A percentile compares a stretch with the other conserved stretches of the same genome.
Evolutionary conservation across 129 eudicot genomes (phyloP).

Genomic region (Gnaphalium uliginosum): DNA sequence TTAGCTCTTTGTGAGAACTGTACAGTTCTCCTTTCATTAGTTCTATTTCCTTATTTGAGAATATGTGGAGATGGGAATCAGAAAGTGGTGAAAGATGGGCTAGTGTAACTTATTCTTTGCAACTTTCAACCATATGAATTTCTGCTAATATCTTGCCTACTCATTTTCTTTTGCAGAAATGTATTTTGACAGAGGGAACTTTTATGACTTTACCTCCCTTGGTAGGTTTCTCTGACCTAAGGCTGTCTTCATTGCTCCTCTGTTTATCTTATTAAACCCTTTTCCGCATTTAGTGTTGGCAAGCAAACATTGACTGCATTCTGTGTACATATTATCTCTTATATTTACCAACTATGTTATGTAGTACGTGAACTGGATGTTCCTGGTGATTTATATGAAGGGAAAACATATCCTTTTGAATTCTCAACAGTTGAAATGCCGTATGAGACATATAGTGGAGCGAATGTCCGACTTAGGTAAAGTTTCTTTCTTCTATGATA

Average conservation of each 20-base stretch:
- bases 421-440: constrained; percentile 99
- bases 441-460: constrained; percentile 92
- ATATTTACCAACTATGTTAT: constrained; percentile 1
- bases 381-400: constrained; percentile 97
- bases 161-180: constrained; percentile 66
- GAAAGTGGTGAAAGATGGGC: too few relatives aligned
- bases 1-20: too few relatives aligned
- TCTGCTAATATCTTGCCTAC: constrained; percentile 13
- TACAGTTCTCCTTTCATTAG: too few relatives aligned
- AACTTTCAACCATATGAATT: neutral
- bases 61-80: too few relatives aligned
- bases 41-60: too few relatives aligned
- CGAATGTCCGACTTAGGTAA: constrained; percentile 90
- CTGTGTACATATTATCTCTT: too few relatives aligned
- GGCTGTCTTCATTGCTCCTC: too few relatives aligned
- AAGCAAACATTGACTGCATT: too few relatives aligned
- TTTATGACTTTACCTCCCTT: constrained; percentile 94
- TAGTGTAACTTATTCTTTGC: neutral
- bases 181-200: constrained; percentile 97
- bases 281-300: too few relatives aligned
- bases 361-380: constrained; percentile 99
- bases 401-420: constrained; percentile 86
- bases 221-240: constrained; percentile 50
- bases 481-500: constrained; percentile 5
- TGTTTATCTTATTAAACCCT: too few relatives aligned